Percentiles rank a stretch among this genome's conserved stretches.
These are phyloP conservation scores for Solanum ahanhuiri DNA, from an alignment of 257 asterid species.

Conservation along the genomic window DNA sequence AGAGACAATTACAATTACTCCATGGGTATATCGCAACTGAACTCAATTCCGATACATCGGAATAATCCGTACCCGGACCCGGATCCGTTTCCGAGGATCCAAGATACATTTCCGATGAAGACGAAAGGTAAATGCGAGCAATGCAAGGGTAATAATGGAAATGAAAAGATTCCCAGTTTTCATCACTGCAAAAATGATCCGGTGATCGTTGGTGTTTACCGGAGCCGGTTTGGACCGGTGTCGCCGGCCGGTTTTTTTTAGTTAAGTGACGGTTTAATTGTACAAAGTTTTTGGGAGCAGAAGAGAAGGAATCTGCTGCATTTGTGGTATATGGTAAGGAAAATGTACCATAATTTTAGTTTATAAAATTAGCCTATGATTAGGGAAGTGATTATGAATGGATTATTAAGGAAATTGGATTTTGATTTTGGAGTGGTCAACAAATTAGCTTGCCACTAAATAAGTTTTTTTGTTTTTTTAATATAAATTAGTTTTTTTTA, in stretches of 20 bases:
- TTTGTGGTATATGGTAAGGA: background rate
- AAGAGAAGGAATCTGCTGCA: background rate
- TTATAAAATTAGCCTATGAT: background rate
- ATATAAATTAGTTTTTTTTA: background rate
- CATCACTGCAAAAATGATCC: conserved; percentile 70
- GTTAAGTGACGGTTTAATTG: background rate
- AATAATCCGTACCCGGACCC: background rate
- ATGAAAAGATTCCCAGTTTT: conserved; percentile 21
- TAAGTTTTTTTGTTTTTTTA: background rate
- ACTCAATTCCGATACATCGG: conserved; percentile 1
- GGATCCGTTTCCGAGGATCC: conserved; percentile 10
- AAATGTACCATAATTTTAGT: background rate
- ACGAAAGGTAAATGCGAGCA: conserved; percentile 28
- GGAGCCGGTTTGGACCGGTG: conserved; percentile 45
- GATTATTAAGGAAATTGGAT: background rate
- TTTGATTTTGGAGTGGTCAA: background rate
- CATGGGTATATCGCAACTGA: conserved; percentile 20
- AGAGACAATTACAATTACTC: conserved; percentile 22
- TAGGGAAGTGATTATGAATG: background rate
- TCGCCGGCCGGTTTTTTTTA: conserved; percentile 16
- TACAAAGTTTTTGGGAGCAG: background rate
- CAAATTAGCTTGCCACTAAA: background rate
- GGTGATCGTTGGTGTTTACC: conserved; percentile 15
- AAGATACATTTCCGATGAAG: conserved; percentile 20
- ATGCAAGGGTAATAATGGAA: conserved; percentile 26